A percentile compares a stretch with the other conserved stretches of the same genome.
Evolutionary conservation across 2,329 filamentous ascomycete genomes (phyloP).

Genomic region (Sordariomycetes sp.): DNA sequence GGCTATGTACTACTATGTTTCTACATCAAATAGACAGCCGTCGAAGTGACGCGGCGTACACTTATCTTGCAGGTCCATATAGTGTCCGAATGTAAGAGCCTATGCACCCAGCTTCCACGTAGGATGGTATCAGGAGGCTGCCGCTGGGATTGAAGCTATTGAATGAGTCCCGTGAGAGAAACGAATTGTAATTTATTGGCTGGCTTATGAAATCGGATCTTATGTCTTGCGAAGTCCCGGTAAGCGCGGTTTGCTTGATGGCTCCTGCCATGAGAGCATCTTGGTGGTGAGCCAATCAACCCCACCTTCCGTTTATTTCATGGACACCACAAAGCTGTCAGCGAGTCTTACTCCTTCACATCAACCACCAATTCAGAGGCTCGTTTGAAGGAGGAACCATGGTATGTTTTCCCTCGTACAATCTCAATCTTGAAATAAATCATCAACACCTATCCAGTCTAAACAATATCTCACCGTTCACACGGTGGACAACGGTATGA

Average conservation of each 20-base stretch:
- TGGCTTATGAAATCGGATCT: background rate
- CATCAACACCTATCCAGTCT: constrained; percentile 44
- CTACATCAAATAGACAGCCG: background rate
- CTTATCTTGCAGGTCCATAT: background rate
- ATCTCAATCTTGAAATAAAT: background rate
- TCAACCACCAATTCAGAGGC: background rate
- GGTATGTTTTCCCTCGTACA: background rate
- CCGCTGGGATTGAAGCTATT: background rate
- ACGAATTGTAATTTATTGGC: background rate
- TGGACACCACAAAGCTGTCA: background rate
- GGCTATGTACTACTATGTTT: constrained; percentile 1
- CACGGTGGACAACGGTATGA: constrained; percentile 71
- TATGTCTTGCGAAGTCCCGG: background rate
- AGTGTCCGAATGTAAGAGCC: background rate
- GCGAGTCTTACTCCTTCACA: background rate
- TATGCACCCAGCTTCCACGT: background rate
- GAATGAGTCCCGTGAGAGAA: background rate
- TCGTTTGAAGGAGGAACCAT: background rate
- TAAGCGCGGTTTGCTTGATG: background rate
- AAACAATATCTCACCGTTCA: constrained; percentile 96
- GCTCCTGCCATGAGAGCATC: background rate
- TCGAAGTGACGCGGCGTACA: background rate
- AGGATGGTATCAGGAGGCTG: background rate
- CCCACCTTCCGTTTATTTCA: background rate
- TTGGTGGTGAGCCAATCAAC: background rate